Evolutionary conservation across 2,329 filamentous ascomycete species (phyloP).

Genomic region (Pseudogymnoascus sp.): DNA sequence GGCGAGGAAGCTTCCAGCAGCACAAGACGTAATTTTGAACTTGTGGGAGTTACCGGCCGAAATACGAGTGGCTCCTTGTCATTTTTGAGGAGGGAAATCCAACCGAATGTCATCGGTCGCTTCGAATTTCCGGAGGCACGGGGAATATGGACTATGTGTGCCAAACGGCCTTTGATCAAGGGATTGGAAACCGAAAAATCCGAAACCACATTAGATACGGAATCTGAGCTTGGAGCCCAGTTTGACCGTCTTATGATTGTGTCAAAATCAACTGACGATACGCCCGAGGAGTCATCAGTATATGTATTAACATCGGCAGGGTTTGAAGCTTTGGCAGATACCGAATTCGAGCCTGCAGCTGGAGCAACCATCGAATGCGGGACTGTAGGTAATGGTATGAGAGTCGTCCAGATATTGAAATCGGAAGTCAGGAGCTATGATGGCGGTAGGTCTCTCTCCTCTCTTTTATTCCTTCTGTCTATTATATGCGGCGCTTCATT

Average conservation of each 20-base stretch:
- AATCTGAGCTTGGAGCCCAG: conserved; percentile 53
- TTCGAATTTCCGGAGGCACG: conserved; percentile 68
- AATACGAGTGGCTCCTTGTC: conserved; percentile 65
- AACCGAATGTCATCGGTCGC: conserved; percentile 62
- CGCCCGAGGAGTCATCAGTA: conserved; percentile 70
- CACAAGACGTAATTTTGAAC: conserved; percentile 50
- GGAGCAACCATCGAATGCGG: conserved; percentile 82
- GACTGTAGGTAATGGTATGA: conserved; percentile 70
- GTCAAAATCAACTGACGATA: conserved; percentile 57
- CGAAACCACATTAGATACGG: conserved; percentile 36
- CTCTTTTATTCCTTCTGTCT: conserved; percentile 12
- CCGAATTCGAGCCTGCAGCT: conserved; percentile 87
- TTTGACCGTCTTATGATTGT: conserved; percentile 79
- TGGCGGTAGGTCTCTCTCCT: conserved; percentile 54
- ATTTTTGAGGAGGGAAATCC: conserved; percentile 70
- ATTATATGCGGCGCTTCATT: conserved; percentile 26
- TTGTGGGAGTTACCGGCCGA: conserved; percentile 56
- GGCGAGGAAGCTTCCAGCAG: conserved; percentile 38
- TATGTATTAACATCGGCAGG: conserved; percentile 68
- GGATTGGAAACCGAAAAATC: conserved; percentile 46
- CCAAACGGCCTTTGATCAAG: conserved; percentile 60
- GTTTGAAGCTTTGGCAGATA: conserved; percentile 69
- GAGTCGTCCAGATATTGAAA: conserved; percentile 80
- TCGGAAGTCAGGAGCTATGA: conserved; percentile 89
- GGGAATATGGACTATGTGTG: conserved; percentile 74